Base-by-base conservation (phyloP, 2,329 filamentous ascomycete species). In the Lasiodiplodia theobromae region DNA sequence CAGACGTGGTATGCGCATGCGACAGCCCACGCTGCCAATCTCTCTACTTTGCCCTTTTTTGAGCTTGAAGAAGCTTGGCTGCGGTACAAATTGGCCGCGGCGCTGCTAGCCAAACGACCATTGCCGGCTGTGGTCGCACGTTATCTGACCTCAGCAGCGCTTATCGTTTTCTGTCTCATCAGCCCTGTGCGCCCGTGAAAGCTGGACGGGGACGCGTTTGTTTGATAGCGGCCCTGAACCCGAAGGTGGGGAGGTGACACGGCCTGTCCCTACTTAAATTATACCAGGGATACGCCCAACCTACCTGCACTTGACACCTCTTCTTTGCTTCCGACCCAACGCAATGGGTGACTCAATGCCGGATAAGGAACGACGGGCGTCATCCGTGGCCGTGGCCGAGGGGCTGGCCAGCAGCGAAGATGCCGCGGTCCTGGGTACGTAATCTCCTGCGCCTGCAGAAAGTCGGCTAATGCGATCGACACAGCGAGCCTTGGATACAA, bases 401-500 rank as follows among this genome's bases (percentile, higher is more conserved):
- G 77, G 76, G 10, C 73, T 80, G 21, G 71, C 77, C 21, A 77
- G 70, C 47, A 75, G 76, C 44, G 80, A 81, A 69, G 81, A 83
- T 75, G 81, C 79, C 49, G 80, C 78, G 12, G 75, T 79, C 3
- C 72, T 83, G 57, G 80, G 80, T 77, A 76, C 38, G 49, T 70
- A 51, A 12, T 44, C 8, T 10, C 56, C 23, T 18, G 18, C 8
- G 18, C 5, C 2, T 23, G 7, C 21, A 14, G 4, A 10, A 14
- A 14, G 3, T 40, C 2, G 18, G 62, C 62, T 65, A 51, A 66
- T 25, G 47, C 18, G 44, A 53, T 8, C 18, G 18, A 14, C 38
- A 62, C 66, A 76, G 74, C 74, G 18, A 70, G 71, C 53, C 60
- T 74, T 6, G 73, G 74, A 21, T 87, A 86, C 77, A 86, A 89